phyloP scores from a whole-genome alignment of 2,329 filamentous ascomycete species.

The Alternaria dauci region DNA sequence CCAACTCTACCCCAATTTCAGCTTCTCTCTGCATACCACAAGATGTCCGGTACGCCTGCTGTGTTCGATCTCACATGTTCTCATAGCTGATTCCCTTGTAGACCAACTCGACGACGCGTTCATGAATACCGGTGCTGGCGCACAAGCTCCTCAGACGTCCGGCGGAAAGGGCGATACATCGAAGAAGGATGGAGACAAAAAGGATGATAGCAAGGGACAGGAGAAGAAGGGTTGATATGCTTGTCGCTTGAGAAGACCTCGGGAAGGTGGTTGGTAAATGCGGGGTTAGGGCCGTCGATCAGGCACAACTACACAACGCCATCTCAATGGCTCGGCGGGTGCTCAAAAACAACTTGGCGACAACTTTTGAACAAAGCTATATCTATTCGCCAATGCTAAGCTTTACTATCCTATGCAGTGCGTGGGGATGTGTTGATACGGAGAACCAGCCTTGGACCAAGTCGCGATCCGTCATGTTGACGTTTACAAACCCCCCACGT shows the following conservation, averaged over 20 bases:
- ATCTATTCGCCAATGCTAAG: not conserved
- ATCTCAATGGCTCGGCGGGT: not conserved
- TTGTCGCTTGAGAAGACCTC: not conserved
- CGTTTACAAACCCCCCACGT: not conserved
- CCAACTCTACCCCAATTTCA: not conserved
- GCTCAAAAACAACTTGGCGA: not conserved
- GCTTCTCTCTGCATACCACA: not conserved
- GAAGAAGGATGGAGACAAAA: not conserved
- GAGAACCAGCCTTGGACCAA: not conserved
- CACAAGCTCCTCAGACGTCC: not conserved
- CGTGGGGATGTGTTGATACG: not conserved
- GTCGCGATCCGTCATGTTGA: not conserved
- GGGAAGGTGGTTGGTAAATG: not conserved
- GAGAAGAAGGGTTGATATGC: conserved; percentile 4
- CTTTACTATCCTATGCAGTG: not conserved
- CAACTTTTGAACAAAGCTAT: not conserved
- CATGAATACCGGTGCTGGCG: not conserved
- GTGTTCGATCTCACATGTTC: not conserved
- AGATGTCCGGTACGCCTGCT: not conserved
- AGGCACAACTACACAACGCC: not conserved
- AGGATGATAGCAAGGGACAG: not conserved
- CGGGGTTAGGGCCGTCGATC: not conserved
- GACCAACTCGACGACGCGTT: conserved; percentile 13
- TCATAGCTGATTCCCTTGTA: not conserved
- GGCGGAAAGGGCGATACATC: conserved; percentile 1